These are phyloP conservation scores for Daldinia loculata DNA, from an alignment of 495 filamentous ascomycete genomes.

Conservation along the genomic window DNA sequence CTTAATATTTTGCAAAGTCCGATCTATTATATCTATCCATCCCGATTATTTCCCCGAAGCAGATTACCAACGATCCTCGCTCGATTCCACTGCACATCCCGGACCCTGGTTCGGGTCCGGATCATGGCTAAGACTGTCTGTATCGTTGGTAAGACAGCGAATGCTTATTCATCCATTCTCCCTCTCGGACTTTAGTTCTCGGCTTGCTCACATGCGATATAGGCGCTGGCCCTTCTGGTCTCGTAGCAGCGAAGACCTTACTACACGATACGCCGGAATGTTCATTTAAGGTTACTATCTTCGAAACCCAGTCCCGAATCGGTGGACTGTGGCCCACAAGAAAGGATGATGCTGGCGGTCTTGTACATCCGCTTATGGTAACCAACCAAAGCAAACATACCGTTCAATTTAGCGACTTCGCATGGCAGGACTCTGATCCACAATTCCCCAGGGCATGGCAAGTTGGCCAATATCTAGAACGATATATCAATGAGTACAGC, in stretches of 20 bases:
- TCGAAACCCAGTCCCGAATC: slow-evolving; percentile 69
- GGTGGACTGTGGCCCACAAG: slow-evolving; percentile 79
- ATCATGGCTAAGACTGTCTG: slow-evolving; percentile 34
- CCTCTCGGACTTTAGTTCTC: neutral
- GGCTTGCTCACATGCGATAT: slow-evolving; percentile 20
- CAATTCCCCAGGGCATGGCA: slow-evolving; percentile 78
- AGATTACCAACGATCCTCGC: slow-evolving; percentile 6
- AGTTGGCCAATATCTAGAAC: slow-evolving; percentile 75
- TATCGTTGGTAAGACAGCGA: slow-evolving; percentile 30
- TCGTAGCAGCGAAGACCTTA: slow-evolving; percentile 83
- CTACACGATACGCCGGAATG: slow-evolving; percentile 65
- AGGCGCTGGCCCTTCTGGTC: slow-evolving; percentile 84
- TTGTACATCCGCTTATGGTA: slow-evolving; percentile 72
- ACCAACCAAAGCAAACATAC: slow-evolving; percentile 84
- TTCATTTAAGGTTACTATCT: slow-evolving; percentile 72
- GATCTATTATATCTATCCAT: slow-evolving; percentile 5
- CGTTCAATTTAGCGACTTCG: slow-evolving; percentile 80
- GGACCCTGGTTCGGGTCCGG: slow-evolving; percentile 15
- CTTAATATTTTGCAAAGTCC: neutral
- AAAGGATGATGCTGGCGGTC: slow-evolving; percentile 52
- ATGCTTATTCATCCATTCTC: neutral
- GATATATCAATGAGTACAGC: slow-evolving; percentile 67
- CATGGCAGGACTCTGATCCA: slow-evolving; percentile 66
- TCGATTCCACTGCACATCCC: slow-evolving; percentile 19
- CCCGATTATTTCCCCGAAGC: slow-evolving; percentile 10